These are phyloP conservation scores for Quercus gilva DNA, from an alignment of 306 rosid species.

Conservation along the genomic window DNA sequence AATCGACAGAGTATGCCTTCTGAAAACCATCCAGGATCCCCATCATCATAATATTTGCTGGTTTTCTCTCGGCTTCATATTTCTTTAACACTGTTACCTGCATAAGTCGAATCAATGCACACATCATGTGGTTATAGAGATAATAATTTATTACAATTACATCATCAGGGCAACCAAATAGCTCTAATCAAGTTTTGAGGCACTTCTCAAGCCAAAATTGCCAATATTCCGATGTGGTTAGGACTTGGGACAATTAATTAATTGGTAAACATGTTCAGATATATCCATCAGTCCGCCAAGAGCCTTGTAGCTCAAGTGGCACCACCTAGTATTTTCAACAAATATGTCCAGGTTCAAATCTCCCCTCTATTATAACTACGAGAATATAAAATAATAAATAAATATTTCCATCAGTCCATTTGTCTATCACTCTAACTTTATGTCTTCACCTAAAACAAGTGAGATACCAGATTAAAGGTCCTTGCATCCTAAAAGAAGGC, in stretches of 20 bases:
- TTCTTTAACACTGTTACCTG: conserved; percentile 73
- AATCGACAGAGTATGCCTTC: conserved; percentile 82
- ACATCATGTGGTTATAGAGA: neutral
- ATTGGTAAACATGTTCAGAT: neutral
- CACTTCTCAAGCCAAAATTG: neutral
- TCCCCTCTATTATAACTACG: no score
- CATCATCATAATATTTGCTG: conserved; percentile 75
- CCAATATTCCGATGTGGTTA: neutral
- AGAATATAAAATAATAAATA: no score
- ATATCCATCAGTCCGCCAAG: neutral
- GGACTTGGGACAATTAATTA: neutral
- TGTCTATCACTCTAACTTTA: neutral
- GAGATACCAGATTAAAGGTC: neutral
- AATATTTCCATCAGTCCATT: neutral
- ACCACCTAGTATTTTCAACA: no score
- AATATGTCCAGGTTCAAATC: no score
- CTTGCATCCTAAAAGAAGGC: neutral
- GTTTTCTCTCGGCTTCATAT: conserved; percentile 76
- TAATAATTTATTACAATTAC: neutral
- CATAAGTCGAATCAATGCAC: conserved; percentile 2
- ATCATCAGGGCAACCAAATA: neutral
- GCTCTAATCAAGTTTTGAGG: neutral
- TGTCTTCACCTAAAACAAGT: neutral
- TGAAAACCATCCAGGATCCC: conserved; percentile 82
- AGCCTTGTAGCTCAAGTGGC: no score